Evolutionary conservation across 257 asterid genomes (phyloP), one percentile per base, ranked within the genome.

Genomic region (Solanum bulbocastanum): DNA sequence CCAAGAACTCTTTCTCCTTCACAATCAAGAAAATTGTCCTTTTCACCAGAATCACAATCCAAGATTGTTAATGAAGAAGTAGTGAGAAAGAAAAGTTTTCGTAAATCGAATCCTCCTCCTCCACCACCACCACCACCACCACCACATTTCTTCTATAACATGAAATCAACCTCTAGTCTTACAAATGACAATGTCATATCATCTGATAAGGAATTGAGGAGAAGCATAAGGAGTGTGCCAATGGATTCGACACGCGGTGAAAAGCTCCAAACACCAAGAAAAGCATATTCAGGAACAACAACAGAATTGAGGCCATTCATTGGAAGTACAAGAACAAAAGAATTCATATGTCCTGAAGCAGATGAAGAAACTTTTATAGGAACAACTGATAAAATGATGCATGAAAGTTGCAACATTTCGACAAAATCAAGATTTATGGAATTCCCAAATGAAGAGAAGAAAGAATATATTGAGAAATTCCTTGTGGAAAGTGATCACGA

Each of bases 81-180:
- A 20, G 84, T 86, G 35, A 93, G 93, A 90, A 94, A 89, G 90
- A 95, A 86, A 87, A 87, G 42, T 20, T 85, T 76, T n/a, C 37
- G 89, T 22, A 86, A 90, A 2, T 75, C 44, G 89, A 15, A 88
- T 91, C 91, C 94, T 90, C 91, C 94, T 22, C 89, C 96, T 1
- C 91, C 94, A 0, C 96, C 97, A 0, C 97, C 98, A 2, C 92
- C 93, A 4, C 96, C 98, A 5, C 96, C 98, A 0, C 94, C 83
- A 36, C 88, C 15, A 25, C 91, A 8, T 89, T 89, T 1, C 89
- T 93, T 11, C 91, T 86, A 5, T 60, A 89, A 89, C 11, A 78
- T 52, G 88, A 93, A 89, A 83, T 90, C 97, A 23, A 92, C 73
- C 68, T 92, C 96, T 3, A 71, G 88, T 44, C 58, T 73, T 14